Base-by-base conservation (phyloP, 768 basidiomycete species). In the Pleurotus giganteus region DNA sequence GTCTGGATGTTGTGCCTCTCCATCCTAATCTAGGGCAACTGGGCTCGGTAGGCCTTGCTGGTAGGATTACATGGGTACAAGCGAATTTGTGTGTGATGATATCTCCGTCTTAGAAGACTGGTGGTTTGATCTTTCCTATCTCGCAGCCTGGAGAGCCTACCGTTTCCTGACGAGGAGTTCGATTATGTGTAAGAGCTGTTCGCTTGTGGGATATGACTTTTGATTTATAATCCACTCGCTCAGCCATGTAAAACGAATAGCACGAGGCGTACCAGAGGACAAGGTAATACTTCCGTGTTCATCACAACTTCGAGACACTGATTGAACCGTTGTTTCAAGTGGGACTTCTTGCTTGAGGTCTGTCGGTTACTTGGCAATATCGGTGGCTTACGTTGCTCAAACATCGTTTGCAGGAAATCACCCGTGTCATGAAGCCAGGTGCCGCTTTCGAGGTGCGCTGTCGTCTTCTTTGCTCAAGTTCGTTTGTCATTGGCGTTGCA, bases 181-280 rank as follows among this genome's bases (percentile, higher is more conserved):
- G 89, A 91, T 65, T 89, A 80, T 65, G 84, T 90, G 85, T 89
- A 69, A 64, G 85, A 71, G 7, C 39, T 5, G 42, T 15, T 50
- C 27, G 21, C 4, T 13, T 29, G 9, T 26, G 50, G 31, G 27
- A n/a, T 27, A n/a, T 37, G 15, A 49, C 27, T 36, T 46, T 28
- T 46, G 42, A 34, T 43, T 19, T 26, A 57, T 41, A 58, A 52
- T 31, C 46, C 47, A 36, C 49, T 57, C 53, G 28, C 51, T 51
- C 59, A 88, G 86, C 39, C 86, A 87, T 63, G 73, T 87, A 59
- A 86, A 86, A 61, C 78, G 87, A 5, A 82, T 91, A 43, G 83
- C 86, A 1, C 76, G 85, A 21, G 88, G 88, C 34, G 84, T 91
- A 37, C 89, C 89, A 12, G 88, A 90, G 62, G 78, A 89, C 65